These are phyloP conservation scores for Aspergillus pseudotamarii DNA, from an alignment of 2,329 filamentous ascomycete species.

Conservation along the genomic window DNA sequence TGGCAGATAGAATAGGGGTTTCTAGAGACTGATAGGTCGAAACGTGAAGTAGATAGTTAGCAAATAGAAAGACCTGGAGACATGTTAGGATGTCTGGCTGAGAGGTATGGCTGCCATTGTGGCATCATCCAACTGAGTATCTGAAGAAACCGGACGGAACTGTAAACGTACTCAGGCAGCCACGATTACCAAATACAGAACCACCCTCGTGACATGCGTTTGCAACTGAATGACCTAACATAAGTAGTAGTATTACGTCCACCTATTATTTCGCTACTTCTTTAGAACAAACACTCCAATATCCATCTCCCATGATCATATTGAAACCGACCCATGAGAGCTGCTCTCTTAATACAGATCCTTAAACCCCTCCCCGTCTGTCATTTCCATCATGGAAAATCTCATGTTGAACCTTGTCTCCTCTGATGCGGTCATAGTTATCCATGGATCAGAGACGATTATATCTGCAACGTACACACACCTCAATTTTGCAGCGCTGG, in stretches of 20 bases:
- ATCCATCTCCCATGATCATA: not conserved
- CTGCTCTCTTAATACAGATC: not conserved
- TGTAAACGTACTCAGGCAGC: not conserved
- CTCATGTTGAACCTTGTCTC: not conserved
- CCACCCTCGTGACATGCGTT: not conserved
- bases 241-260: not conserved
- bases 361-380: not conserved
- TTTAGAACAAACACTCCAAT: not conserved
- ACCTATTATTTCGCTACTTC: not conserved
- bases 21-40: not conserved
- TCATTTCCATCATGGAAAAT: not conserved
- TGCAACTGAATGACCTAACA: not conserved
- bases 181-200: not conserved
- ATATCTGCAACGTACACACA: conserved; percentile 14
- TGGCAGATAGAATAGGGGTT: not conserved
- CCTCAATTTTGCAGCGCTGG: conserved; percentile 9
- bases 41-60: not conserved
- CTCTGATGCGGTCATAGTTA: not conserved
- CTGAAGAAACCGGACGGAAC: not conserved
- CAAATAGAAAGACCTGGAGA: not conserved
- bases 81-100: no score
- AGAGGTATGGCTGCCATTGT: not conserved
- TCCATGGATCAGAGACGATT: conserved; percentile 13
- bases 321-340: not conserved
- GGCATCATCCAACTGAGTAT: not conserved